Evolutionary conservation across 2,329 filamentous ascomycete species (phyloP).

Genomic region (Elsinoe fawcettii): DNA sequence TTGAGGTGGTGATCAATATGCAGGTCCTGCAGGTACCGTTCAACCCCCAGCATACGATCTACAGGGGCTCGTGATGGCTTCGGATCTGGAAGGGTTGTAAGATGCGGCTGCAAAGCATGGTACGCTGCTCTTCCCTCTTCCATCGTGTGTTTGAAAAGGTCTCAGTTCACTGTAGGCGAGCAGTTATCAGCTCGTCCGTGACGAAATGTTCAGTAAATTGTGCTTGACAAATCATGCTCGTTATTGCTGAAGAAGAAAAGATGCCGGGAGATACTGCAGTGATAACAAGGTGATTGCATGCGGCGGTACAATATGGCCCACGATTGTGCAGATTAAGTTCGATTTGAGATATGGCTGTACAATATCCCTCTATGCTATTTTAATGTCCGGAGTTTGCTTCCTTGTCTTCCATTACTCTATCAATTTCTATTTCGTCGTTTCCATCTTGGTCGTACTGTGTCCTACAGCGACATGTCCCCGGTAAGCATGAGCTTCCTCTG

Average conservation of each 20-base stretch:
- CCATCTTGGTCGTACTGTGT: too few relatives aligned
- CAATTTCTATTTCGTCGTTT: too few relatives aligned
- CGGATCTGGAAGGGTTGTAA: not conserved
- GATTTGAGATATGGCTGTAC: too few relatives aligned
- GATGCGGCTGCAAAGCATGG: not conserved
- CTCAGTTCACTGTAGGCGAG: not conserved
- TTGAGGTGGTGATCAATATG: too few relatives aligned
- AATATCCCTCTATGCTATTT: too few relatives aligned
- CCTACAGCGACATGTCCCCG: slow-evolving; percentile 25
- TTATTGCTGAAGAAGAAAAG: too few relatives aligned
- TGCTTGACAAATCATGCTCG: not conserved
- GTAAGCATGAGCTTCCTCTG: not conserved
- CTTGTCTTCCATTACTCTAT: too few relatives aligned
- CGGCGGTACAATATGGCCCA: too few relatives aligned
- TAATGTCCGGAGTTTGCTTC: too few relatives aligned
- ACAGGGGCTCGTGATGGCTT: not conserved
- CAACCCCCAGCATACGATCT: not conserved
- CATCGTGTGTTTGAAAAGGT: not conserved
- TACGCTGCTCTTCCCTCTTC: not conserved
- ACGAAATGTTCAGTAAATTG: not conserved
- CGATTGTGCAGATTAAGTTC: too few relatives aligned
- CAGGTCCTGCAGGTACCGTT: not conserved
- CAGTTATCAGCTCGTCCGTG: not conserved
- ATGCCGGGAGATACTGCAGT: too few relatives aligned
- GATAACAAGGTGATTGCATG: too few relatives aligned